Base-by-base conservation (phyloP, 2,329 filamentous ascomycete genomes). In the Cryphonectria carpinicola region DNA sequence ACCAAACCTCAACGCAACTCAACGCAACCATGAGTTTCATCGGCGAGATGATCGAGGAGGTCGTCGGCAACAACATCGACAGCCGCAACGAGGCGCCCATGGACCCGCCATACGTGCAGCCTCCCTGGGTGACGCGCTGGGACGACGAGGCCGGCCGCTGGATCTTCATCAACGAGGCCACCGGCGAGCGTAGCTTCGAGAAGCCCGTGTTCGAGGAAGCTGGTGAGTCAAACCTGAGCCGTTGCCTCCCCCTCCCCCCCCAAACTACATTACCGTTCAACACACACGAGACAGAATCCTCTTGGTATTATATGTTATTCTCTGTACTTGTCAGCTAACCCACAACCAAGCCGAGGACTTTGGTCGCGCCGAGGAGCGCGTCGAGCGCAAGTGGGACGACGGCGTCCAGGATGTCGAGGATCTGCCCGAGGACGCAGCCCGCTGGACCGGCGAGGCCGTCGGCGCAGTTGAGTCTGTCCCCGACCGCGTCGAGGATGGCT, bases 131-230 rank as follows among this genome's bases (percentile, higher is more conserved):
- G 2, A 32, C 67, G 4, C 70, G 70, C 19, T 71, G 70, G 70
- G 70, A 71, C 39, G 58, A 63, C 67, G 67, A 71, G 39, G 63
- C 60, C 25, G 66, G 63, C 56, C 67, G 70, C 56, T 71, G 70
- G 70, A 60, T 71, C 63, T 71, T 69, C 19, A 43, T 71, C 67
- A 71, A 71, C 49, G 70, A 71, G 14, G 66, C 62, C 37, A 71
- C 70, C 11, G 70, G 70, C 37, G 70, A 71, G 63, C 70, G 70
- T 56, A 71, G 66, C 46, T 69, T 64, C 54, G 70, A 71, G 46
- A 63, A 32, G 22, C 70, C 70, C 13, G 56, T 71, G 3, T 41
- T 71, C 6, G 70, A 71, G 19, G 70, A 71, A 52, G 70, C 66
- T 35, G 70, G 70, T 71, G 37, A 63, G 46, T 49, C 19, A 6